Conservation (phyloP, 805 yeast species). For the Metschnikowia dekortorum region DNA sequence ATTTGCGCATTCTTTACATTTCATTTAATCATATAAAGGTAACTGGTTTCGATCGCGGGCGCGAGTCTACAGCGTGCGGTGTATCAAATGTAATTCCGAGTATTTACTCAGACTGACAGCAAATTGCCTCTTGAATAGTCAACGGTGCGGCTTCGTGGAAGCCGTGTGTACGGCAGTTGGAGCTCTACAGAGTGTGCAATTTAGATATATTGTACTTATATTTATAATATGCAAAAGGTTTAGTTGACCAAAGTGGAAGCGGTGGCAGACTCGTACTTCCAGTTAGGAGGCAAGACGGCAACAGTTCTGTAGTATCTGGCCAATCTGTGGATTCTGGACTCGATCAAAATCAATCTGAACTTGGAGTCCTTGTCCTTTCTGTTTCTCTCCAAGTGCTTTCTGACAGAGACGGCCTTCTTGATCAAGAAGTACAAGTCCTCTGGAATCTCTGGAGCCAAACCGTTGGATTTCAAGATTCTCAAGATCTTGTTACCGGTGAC, state of each 20-base stretch:
- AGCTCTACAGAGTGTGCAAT: slow-evolving; percentile 1
- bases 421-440: slow-evolving; percentile 99
- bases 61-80: too few species aligned
- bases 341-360: slow-evolving; percentile 99
- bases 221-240: slow-evolving; percentile 25
- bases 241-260: slow-evolving; percentile 99
- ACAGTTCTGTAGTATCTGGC: slow-evolving; percentile 99
- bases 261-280: slow-evolving; percentile 99
- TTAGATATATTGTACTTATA: slow-evolving; percentile 2
- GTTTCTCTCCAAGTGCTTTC: slow-evolving; percentile 99
- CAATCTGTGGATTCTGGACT: slow-evolving; percentile 99
- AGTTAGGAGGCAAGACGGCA: slow-evolving; percentile 98
- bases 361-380: slow-evolving; percentile 99
- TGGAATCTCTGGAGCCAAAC: slow-evolving; percentile 99
- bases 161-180: background rate
- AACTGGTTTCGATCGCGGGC: background rate
- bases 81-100: too few species aligned
- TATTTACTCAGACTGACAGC: too few species aligned
- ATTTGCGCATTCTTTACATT: slow-evolving; percentile 1
- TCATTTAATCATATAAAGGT: slow-evolving; percentile 1
- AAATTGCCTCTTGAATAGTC: background rate
- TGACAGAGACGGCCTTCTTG: slow-evolving; percentile 99
- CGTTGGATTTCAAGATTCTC: slow-evolving; percentile 98
- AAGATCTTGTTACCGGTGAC: slow-evolving; percentile 99
- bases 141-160: background rate